Base-by-base conservation (phyloP, 805 yeast genomes). In the Candida stauntonica region DNA sequence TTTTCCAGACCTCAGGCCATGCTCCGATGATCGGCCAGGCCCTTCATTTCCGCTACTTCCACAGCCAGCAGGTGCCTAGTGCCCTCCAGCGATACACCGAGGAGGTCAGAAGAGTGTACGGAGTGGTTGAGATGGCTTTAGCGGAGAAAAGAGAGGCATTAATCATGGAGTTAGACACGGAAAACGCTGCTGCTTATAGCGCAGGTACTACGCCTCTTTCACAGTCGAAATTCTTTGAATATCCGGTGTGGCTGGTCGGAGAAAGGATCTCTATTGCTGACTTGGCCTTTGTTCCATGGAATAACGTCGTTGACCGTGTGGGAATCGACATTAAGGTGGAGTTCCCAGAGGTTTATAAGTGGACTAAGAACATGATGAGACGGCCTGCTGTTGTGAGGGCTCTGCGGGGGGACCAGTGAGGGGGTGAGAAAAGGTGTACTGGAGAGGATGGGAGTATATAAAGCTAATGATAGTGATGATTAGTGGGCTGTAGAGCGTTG, bases 11-110 rank as follows among this genome's bases (percentile, higher is more conserved):
- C 3, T 83, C 94, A 5, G 97, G 98, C 6, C 97, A 88, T 59
- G 95, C 97, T 0, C 96, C 97, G n/a, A 89, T 89, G 95, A 85
- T 89, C 52, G 97, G 97, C 15, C 97, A 89, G 63, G 96, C 97
- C 7, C 71, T 91, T 51, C 97, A 91, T 66, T 91, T 89, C 67
- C 73, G 89, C 55, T 87, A 86, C 60, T 87, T 89, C 70, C 96
- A 89, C 59, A 75, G 89, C 6, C 81, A 81, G 44, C 80, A 80
- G 38, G 87, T 89, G 3, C 87, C 91, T 15, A 76, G 87, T 42
- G 96, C 97, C 0, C 86, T 89, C 16, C 95, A 86, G 51, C 69
- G 96, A 55, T 89, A 88, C 58, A 81, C 86, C 1, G 95, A 85
- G 52, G 98, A 89, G 64, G 96, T 89, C 17, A 72, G 96, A 54